Percentiles rank a stretch among this genome's conserved stretches.
These are phyloP conservation scores for Cokeromyces recurvatus DNA, from an alignment of 371 early-diverging fungal genomes.

Conservation along the genomic window DNA sequence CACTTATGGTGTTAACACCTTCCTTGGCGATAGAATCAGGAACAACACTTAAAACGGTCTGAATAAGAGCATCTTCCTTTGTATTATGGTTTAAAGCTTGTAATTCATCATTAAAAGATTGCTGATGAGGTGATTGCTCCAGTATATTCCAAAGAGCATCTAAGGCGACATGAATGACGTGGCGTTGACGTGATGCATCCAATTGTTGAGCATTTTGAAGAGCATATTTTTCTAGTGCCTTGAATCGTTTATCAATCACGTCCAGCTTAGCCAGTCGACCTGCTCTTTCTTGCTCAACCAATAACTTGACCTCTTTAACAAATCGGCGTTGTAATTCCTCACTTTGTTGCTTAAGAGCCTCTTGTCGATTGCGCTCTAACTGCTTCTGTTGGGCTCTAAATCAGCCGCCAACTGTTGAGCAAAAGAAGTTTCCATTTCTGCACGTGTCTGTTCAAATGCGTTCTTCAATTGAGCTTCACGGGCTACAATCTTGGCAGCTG, in stretches of 20 bases:
- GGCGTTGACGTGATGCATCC: slow-evolving; percentile 41
- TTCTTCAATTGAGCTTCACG: slow-evolving; percentile 42
- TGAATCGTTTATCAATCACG: slow-evolving; percentile 68
- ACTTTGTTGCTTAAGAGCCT: slow-evolving; percentile 40
- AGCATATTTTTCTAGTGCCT: slow-evolving; percentile 59
- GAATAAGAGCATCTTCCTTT: slow-evolving; percentile 53
- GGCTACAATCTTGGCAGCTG: slow-evolving; percentile 16
- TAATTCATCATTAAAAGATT: slow-evolving; percentile 67
- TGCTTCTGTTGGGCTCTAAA: slow-evolving; percentile 33
- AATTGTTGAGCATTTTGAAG: slow-evolving; percentile 55
- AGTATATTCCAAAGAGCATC: slow-evolving; percentile 43
- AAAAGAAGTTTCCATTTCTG: slow-evolving; percentile 21
- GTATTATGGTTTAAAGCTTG: slow-evolving; percentile 51
- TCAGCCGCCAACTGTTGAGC: slow-evolving; percentile 30
- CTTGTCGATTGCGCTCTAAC: slow-evolving; percentile 34
- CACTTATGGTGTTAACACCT: slow-evolving; percentile 66
- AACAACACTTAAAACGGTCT: slow-evolving; percentile 55
- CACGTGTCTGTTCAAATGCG: slow-evolving; percentile 33
- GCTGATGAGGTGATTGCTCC: slow-evolving; percentile 14
- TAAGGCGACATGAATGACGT: slow-evolving; percentile 44
- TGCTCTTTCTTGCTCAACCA: slow-evolving; percentile 84
- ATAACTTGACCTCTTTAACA: slow-evolving; percentile 61
- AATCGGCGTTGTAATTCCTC: slow-evolving; percentile 52
- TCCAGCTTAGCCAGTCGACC: slow-evolving; percentile 84
- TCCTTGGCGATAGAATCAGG: slow-evolving; percentile 45